phyloP scores from a whole-genome alignment of 2,329 filamentous ascomycete genomes.

The Pyricularia grisea region DNA sequence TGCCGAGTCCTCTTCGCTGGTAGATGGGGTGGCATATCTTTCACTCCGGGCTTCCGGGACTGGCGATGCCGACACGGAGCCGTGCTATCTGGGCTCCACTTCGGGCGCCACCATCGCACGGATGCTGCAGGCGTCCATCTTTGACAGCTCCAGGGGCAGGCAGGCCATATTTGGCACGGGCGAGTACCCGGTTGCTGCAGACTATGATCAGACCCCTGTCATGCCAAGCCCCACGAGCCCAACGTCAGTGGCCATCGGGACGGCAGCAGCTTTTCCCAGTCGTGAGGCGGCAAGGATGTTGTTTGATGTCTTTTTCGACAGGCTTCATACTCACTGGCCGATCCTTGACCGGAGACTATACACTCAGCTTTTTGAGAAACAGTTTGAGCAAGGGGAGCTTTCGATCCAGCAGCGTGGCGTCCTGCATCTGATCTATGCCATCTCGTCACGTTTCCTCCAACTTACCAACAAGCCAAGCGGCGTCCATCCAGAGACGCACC shows the following conservation, averaged over 20 bases:
- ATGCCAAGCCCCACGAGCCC: background rate
- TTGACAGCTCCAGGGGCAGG: conserved; percentile 9
- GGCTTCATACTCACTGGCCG: conserved; percentile 17
- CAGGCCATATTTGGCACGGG: conserved; percentile 2
- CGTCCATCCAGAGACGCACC: conserved; percentile 18
- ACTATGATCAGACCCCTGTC: background rate
- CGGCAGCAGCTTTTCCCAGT: conserved; percentile 10
- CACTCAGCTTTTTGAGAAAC: conserved; percentile 10
- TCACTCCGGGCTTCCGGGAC: conserved; percentile 16
- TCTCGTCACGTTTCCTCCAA: conserved; percentile 16
- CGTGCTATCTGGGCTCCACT: conserved; percentile 17
- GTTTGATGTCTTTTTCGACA: conserved; percentile 17
- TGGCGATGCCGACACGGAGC: conserved; percentile 15
- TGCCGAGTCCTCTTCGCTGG: conserved; percentile 12
- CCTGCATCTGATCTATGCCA: conserved; percentile 17
- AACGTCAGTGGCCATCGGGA: background rate
- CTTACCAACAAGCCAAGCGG: conserved; percentile 14
- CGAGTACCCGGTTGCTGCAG: background rate
- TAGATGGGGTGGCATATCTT: conserved; percentile 17
- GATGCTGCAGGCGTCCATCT: conserved; percentile 17
- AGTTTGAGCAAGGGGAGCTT: conserved; percentile 11
- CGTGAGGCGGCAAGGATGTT: conserved; percentile 11
- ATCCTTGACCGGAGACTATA: conserved; percentile 15
- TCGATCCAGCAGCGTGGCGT: conserved; percentile 15
- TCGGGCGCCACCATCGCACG: conserved; percentile 17